phyloP scores from a whole-genome alignment of 495 filamentous ascomycete genomes.

The Aspergillus avenaceus region DNA sequence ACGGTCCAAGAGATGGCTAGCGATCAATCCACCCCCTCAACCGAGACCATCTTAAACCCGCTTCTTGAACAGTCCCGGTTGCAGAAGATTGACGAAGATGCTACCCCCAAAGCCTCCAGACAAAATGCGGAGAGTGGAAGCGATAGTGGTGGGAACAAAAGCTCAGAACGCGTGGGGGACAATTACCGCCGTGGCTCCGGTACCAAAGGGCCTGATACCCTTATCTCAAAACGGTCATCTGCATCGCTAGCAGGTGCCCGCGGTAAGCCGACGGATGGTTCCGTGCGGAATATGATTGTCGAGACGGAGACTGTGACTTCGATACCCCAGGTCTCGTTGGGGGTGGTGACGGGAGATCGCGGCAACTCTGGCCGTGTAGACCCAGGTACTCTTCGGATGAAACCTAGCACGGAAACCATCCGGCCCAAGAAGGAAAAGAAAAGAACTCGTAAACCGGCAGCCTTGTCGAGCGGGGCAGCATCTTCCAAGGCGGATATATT shows the following conservation, averaged over 20 bases:
- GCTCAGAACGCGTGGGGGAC: conserved; percentile 36
- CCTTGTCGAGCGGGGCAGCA: conserved; percentile 46
- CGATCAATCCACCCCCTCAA: conserved; percentile 67
- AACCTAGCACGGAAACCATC: conserved; percentile 89
- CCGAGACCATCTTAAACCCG: conserved; percentile 39
- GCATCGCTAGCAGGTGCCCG: conserved; percentile 45
- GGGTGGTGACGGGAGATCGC: conserved; percentile 61
- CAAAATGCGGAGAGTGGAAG: conserved; percentile 44
- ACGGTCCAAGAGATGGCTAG: conserved; percentile 88
- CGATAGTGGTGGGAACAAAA: conserved; percentile 47
- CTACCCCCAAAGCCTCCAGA: conserved; percentile 28
- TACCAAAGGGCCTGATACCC: conserved; percentile 19
- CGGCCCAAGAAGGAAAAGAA: conserved; percentile 88
- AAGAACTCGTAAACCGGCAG: conserved; percentile 70
- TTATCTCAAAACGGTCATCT: conserved; percentile 46
- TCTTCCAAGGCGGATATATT: conserved; percentile 98
- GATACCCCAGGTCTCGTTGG: conserved; percentile 81
- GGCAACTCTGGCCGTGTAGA: conserved; percentile 48
- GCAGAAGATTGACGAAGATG: conserved; percentile 40
- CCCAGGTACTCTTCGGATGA: conserved; percentile 73
- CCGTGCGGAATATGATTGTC: conserved; percentile 90
- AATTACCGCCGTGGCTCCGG: conserved; percentile 24
- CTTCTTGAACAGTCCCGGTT: conserved; percentile 29
- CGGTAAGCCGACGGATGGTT: conserved; percentile 64
- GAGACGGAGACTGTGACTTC: conserved; percentile 95